A percentile compares a stretch with the other conserved stretches of the same genome.
phyloP scores from a whole-genome alignment of 345 rosid species.

The Populus pruinosa region DNA sequence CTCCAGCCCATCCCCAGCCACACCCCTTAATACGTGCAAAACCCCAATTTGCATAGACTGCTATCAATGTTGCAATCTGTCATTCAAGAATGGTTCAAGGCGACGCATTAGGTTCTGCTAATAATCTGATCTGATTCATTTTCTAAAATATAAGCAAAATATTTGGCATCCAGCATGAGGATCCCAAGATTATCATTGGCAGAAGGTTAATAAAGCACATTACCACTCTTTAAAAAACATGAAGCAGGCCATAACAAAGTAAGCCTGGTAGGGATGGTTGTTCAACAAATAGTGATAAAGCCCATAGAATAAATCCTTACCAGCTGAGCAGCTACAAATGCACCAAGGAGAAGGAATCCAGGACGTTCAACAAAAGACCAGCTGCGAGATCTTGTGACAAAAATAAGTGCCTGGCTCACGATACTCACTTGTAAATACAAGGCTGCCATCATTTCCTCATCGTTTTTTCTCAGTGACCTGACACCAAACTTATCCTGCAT shows the following conservation, averaged over 20 bases:
- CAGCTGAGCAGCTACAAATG: constrained; percentile 72
- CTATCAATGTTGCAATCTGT: constrained; percentile 71
- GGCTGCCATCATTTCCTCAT: constrained; percentile 68
- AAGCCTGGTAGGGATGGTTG: neutral
- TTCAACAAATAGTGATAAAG: neutral
- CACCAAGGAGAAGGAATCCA: constrained; percentile 55
- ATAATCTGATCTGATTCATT: neutral
- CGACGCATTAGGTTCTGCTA: neutral
- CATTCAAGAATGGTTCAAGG: neutral
- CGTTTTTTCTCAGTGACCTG: constrained; percentile 26
- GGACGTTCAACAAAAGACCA: constrained; percentile 85
- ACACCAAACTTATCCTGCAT: constrained; percentile 61
- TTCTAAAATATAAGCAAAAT: neutral
- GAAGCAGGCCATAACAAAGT: neutral
- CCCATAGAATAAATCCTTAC: constrained; percentile 29
- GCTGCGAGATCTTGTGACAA: constrained; percentile 84
- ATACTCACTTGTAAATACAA: constrained; percentile 86
- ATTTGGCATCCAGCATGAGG: neutral
- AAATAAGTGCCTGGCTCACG: constrained; percentile 83
- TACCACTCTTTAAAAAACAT: neutral
- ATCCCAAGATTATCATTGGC: neutral
- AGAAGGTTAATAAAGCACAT: neutral
- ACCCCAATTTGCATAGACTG: constrained; percentile 80
- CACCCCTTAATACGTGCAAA: constrained; percentile 62
- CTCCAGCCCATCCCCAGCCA: constrained; percentile 99